phyloP scores from a whole-genome alignment of 805 yeast genomes.

The Wickerhamomyces mucosus region DNA sequence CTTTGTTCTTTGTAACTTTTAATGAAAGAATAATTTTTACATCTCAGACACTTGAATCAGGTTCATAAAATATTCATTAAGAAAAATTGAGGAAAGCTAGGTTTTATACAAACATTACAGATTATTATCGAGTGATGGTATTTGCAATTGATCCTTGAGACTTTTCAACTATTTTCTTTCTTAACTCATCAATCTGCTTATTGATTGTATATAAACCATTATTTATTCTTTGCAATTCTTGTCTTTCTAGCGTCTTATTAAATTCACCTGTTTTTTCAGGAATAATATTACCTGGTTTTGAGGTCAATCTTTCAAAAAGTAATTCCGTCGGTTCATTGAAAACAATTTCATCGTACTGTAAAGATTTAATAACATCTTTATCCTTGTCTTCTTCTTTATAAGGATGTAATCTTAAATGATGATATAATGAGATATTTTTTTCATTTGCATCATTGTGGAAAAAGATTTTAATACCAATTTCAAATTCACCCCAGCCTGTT shows the following conservation, averaged over 20 bases:
- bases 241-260: conserved; percentile 47
- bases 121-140: background rate
- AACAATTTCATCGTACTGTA: conserved; percentile 81
- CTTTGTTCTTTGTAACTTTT: no score
- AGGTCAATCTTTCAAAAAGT: conserved; percentile 69
- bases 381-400: conserved; percentile 42
- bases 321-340: conserved; percentile 93
- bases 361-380: conserved; percentile 21
- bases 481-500: conserved; percentile 99
- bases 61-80: no score
- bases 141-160: background rate
- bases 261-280: conserved; percentile 31
- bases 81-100: no score
- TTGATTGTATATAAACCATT: conserved; percentile 35
- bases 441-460: conserved; percentile 84
- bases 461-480: conserved; percentile 76
- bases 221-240: conserved; percentile 50
- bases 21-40: no score
- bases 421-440: conserved; percentile 77
- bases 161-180: conserved; percentile 25
- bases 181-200: conserved; percentile 32
- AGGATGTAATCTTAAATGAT: conserved; percentile 87
- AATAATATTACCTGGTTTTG: conserved; percentile 49
- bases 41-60: no score
- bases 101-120: no score